phyloP scores from a whole-genome alignment of 108 stramenopile genomes.

The Cyclostephanos tholiformis region DNA sequence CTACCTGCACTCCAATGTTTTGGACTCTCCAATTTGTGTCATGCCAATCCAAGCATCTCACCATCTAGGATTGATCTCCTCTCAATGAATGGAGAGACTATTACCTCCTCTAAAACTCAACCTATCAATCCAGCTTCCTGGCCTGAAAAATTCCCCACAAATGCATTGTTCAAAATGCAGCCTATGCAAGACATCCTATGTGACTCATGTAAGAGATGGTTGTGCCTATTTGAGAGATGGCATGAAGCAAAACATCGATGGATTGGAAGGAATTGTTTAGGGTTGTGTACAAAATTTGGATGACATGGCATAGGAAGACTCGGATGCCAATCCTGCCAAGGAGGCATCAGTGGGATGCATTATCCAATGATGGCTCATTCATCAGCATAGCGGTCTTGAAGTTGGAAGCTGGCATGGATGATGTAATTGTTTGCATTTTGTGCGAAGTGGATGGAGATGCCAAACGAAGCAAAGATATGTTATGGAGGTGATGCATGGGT shows the following conservation, averaged over 20 bases:
- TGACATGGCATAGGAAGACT: slow-evolving; percentile 45
- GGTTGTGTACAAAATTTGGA: slow-evolving; percentile 51
- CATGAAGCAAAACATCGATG: slow-evolving; percentile 69
- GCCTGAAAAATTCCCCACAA: slow-evolving; percentile 79
- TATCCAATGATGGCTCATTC: slow-evolving; percentile 62
- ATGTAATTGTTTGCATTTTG: slow-evolving; percentile 78
- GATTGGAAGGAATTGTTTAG: slow-evolving; percentile 59
- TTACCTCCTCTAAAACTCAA: slow-evolving; percentile 16
- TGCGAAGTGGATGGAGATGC: slow-evolving; percentile 26
- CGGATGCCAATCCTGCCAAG: slow-evolving; percentile 32
- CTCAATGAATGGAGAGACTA: neutral
- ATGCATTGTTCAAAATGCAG: slow-evolving; percentile 83
- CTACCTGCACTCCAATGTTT: neutral
- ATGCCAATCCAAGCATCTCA: neutral
- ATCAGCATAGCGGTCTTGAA: slow-evolving; percentile 69
- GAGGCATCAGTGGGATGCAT: slow-evolving; percentile 74
- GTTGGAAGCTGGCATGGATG: slow-evolving; percentile 68
- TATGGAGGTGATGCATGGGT: slow-evolving; percentile 62
- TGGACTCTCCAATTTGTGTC: neutral
- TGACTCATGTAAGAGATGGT: slow-evolving; percentile 64
- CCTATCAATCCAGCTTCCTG: slow-evolving; percentile 69
- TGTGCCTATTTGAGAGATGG: slow-evolving; percentile 73
- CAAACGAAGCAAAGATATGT: slow-evolving; percentile 53
- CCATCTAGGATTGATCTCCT: neutral
- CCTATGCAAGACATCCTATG: slow-evolving; percentile 76